Conservation (phyloP, 768 basidiomycete genomes). For the Boletus coccyginus region DNA sequence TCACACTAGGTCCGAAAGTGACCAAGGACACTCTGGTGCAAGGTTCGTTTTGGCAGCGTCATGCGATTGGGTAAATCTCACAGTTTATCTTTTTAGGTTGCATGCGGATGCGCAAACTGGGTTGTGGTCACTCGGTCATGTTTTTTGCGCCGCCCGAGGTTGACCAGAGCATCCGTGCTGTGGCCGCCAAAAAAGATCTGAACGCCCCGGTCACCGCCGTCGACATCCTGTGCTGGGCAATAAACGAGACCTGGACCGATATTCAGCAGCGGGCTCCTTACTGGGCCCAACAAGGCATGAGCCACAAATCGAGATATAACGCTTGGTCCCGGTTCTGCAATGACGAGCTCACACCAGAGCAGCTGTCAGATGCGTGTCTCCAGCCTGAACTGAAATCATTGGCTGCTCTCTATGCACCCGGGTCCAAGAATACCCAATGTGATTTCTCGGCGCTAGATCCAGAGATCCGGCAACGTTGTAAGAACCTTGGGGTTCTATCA, state of each 20-base stretch:
- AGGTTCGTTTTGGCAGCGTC: slow-evolving; percentile 19
- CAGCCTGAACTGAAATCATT: slow-evolving; percentile 36
- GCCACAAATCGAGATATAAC: too few relatives aligned
- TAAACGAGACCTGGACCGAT: slow-evolving; percentile 42
- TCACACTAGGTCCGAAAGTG: too few relatives aligned
- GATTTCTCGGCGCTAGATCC: background rate
- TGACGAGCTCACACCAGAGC: background rate
- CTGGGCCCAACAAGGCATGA: too few relatives aligned
- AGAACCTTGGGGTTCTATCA: slow-evolving; percentile 6
- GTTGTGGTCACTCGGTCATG: too few relatives aligned
- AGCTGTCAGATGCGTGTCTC: slow-evolving; percentile 30
- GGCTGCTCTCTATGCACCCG: slow-evolving; percentile 31
- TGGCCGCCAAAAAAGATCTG: slow-evolving; percentile 3
- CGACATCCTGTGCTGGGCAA: slow-evolving; percentile 43
- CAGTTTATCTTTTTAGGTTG: slow-evolving; percentile 33
- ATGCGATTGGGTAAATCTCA: background rate
- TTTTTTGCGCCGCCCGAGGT: slow-evolving; percentile 42
- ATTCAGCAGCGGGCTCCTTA: too few relatives aligned
- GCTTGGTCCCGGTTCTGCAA: too few relatives aligned
- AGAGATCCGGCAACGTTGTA: slow-evolving; percentile 5
- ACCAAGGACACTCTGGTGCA: slow-evolving; percentile 34
- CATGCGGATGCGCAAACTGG: slow-evolving; percentile 50
- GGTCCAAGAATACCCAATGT: background rate
- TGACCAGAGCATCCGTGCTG: slow-evolving; percentile 33
- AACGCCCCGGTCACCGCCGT: background rate